phyloP scores from a whole-genome alignment of 495 filamentous ascomycete genomes.

The Astrothelium macrocarpum region DNA sequence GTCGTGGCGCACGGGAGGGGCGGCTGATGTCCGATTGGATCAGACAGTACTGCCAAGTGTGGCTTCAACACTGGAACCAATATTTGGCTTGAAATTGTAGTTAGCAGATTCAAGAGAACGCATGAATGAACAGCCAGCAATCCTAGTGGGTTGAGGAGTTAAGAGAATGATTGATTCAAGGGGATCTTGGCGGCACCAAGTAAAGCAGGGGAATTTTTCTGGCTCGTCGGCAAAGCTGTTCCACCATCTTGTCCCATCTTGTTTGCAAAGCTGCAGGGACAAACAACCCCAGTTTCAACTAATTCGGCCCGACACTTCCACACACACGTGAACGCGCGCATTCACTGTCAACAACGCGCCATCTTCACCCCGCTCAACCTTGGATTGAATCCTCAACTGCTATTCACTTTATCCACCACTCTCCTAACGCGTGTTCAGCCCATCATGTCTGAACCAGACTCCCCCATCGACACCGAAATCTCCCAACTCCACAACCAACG shows the following conservation, averaged over 20 bases:
- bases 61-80: too few relatives aligned
- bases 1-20: too few relatives aligned
- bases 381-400: too few relatives aligned
- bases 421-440: too few relatives aligned
- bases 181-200: too few relatives aligned
- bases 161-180: too few relatives aligned
- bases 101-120: neutral
- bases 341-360: neutral
- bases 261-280: neutral
- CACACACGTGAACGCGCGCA: neutral
- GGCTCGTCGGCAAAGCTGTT: neutral
- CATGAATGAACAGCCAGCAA: neutral
- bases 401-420: too few relatives aligned
- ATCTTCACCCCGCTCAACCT: too few relatives aligned
- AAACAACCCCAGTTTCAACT: neutral
- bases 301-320: neutral
- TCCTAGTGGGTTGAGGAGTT: neutral
- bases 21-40: neutral
- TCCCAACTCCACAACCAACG: constrained; percentile 37
- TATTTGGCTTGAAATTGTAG: neutral
- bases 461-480: constrained; percentile 39
- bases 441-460: too few relatives aligned
- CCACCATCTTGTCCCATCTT: neutral
- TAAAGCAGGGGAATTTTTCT: neutral
- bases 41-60: too few relatives aligned